Percentiles rank a stretch among this genome's conserved stretches.
Evolutionary conservation across 768 basidiomycete species (phyloP).

Genomic region (Mycena filopes): DNA sequence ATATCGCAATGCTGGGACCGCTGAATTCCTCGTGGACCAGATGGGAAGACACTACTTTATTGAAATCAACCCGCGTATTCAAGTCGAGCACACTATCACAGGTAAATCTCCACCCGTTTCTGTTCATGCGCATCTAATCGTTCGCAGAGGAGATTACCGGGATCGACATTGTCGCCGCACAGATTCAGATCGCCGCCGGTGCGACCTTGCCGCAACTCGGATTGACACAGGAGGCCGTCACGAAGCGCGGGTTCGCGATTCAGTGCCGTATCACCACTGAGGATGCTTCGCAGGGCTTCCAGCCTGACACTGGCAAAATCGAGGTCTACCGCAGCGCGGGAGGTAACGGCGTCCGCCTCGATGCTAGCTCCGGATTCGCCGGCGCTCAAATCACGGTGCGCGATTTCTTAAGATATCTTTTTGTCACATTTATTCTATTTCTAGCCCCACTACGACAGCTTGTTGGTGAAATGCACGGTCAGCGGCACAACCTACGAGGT

Average conservation of each 20-base stretch:
- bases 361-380: slow-evolving; percentile 97
- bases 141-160: slow-evolving; percentile 96
- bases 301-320: slow-evolving; percentile 99
- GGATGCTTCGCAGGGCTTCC: slow-evolving; percentile 91
- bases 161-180: slow-evolving; percentile 98
- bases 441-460: slow-evolving; percentile 97
- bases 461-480: slow-evolving; percentile 96
- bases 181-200: slow-evolving; percentile 99
- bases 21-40: slow-evolving; percentile 98
- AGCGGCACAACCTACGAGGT: slow-evolving; percentile 99
- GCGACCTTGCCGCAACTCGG: slow-evolving; percentile 96
- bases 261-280: slow-evolving; percentile 99
- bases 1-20: slow-evolving; percentile 97
- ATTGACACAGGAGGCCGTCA: slow-evolving; percentile 94
- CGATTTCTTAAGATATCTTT: slow-evolving; percentile 3
- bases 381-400: slow-evolving; percentile 97
- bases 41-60: slow-evolving; percentile 98
- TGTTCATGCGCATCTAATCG: slow-evolving; percentile 19
- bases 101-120: slow-evolving; percentile 59
- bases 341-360: slow-evolving; percentile 97
- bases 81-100: slow-evolving; percentile 99
- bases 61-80: slow-evolving; percentile 99
- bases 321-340: slow-evolving; percentile 99
- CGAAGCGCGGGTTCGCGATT: slow-evolving; percentile 96
- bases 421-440: slow-evolving; percentile 13